Evolutionary conservation across 163 green algal genomes (phyloP).

Genomic region (Prototheca wickerhamii): DNA sequence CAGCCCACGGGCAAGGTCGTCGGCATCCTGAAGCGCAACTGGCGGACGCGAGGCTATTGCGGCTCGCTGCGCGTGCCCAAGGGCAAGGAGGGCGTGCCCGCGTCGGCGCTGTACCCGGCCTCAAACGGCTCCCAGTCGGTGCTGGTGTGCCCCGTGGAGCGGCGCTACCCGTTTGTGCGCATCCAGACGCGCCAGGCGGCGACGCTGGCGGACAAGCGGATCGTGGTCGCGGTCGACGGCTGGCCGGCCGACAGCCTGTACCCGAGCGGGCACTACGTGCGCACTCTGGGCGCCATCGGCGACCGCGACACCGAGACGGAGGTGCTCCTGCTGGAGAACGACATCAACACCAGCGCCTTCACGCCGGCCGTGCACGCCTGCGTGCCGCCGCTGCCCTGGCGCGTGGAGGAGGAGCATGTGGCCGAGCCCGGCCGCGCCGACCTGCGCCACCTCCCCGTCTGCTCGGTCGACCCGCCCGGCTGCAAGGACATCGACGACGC

Average conservation of each 20-base stretch:
- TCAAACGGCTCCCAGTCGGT: slow-evolving; percentile 25
- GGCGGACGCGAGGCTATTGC: slow-evolving; percentile 72
- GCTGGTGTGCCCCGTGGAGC: slow-evolving; percentile 80
- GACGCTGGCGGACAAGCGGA: slow-evolving; percentile 78
- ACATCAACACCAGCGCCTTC: slow-evolving; percentile 94
- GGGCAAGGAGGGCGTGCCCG: not conserved
- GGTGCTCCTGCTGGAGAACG: slow-evolving; percentile 91
- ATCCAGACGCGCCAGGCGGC: slow-evolving; percentile 72
- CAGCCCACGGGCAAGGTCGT: slow-evolving; percentile 66
- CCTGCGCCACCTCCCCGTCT: slow-evolving; percentile 70
- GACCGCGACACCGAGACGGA: slow-evolving; percentile 87
- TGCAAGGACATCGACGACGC: slow-evolving; percentile 98
- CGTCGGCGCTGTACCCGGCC: not conserved
- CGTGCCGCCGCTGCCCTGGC: slow-evolving; percentile 87
- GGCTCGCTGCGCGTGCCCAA: slow-evolving; percentile 57
- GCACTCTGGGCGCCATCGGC: slow-evolving; percentile 82
- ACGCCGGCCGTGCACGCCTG: slow-evolving; percentile 84
- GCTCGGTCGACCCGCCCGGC: slow-evolving; percentile 86
- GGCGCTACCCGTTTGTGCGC: slow-evolving; percentile 75
- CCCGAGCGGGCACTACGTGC: slow-evolving; percentile 86
- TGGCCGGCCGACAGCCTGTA: slow-evolving; percentile 73
- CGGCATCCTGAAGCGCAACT: slow-evolving; percentile 79
- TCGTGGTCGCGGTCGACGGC: slow-evolving; percentile 85
- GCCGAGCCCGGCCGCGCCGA: slow-evolving; percentile 58
- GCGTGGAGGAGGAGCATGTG: slow-evolving; percentile 47